Evolutionary conservation across 1,284 basidiomycete genomes (phyloP).

Genomic region (Ceratobasidium sp.): DNA sequence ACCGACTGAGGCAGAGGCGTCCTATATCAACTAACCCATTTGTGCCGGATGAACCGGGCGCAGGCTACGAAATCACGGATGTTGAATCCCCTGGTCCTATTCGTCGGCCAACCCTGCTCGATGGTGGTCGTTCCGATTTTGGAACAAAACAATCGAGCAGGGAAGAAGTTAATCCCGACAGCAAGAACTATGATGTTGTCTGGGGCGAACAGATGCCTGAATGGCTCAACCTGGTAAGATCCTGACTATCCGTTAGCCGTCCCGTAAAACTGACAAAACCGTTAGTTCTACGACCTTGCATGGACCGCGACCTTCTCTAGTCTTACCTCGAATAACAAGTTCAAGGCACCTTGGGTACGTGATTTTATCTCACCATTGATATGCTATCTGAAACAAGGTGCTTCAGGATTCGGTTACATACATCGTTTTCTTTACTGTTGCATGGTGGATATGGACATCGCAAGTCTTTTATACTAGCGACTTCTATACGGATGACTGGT

Average conservation of each 20-base stretch:
- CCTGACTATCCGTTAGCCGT: too few relatives aligned
- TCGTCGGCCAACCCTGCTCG: not conserved
- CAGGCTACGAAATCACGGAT: not conserved
- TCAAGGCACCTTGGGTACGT: slow-evolving; percentile 35
- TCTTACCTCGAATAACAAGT: slow-evolving; percentile 32
- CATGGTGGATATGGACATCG: slow-evolving; percentile 33
- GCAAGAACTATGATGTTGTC: slow-evolving; percentile 21
- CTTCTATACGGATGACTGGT: slow-evolving; percentile 39
- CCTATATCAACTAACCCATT: slow-evolving; percentile 37
- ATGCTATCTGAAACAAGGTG: not conserved
- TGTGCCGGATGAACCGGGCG: not conserved
- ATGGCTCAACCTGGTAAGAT: slow-evolving; percentile 38
- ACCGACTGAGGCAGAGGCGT: slow-evolving; percentile 36
- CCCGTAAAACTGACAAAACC: not conserved
- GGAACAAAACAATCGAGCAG: not conserved
- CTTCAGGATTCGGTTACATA: slow-evolving; percentile 34
- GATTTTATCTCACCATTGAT: not conserved
- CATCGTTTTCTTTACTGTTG: slow-evolving; percentile 15
- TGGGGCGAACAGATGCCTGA: slow-evolving; percentile 39
- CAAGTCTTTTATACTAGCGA: slow-evolving; percentile 30
- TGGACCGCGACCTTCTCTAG: slow-evolving; percentile 43
- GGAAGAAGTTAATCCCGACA: not conserved
- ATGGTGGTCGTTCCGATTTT: not conserved
- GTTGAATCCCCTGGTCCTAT: not conserved
- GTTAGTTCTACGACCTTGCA: slow-evolving; percentile 39